Base-by-base conservation (phyloP, 1,139 yeast species). In the Pichia sp. region DNA sequence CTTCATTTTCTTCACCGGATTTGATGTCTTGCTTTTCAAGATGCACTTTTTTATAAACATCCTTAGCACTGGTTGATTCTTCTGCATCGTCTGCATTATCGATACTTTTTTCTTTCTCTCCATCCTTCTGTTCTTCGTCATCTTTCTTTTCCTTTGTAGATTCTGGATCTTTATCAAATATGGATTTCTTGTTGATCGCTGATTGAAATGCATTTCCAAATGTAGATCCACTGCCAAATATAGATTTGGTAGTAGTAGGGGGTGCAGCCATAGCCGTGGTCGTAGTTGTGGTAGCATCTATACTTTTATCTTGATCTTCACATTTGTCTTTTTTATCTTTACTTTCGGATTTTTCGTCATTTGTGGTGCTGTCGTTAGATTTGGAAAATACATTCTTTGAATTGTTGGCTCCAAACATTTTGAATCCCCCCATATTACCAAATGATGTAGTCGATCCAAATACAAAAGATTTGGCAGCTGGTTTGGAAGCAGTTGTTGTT, bases 1-100 rank as follows among this genome's bases (percentile, higher is more conserved):
- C 71, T 64, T 94, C 98, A 48, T 80, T 74, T 64, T 92, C 98
- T 65, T 94, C 98, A 2, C 98, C 98, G 0, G 97, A 88, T 49
- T 80, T 78, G 7, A 84, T 70, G 13, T 73, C 74, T 51, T 80
- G 80, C 51, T 79, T 76, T 18, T 67, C 69, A 46, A 79, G 67
- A 46, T 76, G 78, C 3, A 77, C 77, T 55, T 73, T 76, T 55
- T 75, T 71, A 59, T 72, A 76, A 48, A 62, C 64, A 53, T 57
- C 66, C 4, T 47, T 46, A 12, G 41, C 46, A 13, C 39, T 44
- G 4, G 39, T 46, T 15, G 46, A 48, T 2, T 50, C 43, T 11
- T 42, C 45, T 3, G 42, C 34, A 22, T 48, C 50, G 8, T 54
- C 43, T 11, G 54, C 52, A 3, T 56, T 38, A 2, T 42, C 52